Percentiles rank a stretch among this genome's conserved stretches.
These are phyloP conservation scores for Vitis hybrid DNA, from an alignment of 177 flowering plant genomes.

Conservation along the genomic window DNA sequence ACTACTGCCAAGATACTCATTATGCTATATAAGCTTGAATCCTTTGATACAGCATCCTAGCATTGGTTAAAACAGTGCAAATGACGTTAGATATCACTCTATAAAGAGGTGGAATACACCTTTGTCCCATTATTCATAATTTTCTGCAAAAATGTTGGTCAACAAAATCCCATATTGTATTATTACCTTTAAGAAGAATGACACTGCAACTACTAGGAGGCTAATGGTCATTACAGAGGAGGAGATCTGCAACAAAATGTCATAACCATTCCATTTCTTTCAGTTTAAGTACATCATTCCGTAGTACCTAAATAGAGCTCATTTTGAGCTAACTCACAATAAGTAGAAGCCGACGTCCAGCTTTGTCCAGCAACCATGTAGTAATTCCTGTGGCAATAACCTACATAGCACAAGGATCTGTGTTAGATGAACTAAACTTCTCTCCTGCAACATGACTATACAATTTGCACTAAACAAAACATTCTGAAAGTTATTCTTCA, in stretches of 20 bases:
- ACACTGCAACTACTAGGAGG: constrained; percentile 70
- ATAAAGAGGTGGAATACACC: neutral
- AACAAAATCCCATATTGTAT: neutral
- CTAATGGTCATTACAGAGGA: constrained; percentile 77
- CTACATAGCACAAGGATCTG: constrained; percentile 29
- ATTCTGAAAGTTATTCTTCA: constrained; percentile 1
- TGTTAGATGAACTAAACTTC: neutral
- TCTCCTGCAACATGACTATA: neutral
- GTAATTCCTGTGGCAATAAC: constrained; percentile 76
- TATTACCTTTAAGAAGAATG: constrained; percentile 75
- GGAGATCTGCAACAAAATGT: constrained; percentile 55
- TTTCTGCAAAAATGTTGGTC: too few species aligned
- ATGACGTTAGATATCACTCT: neutral
- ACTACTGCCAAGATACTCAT: constrained; percentile 63
- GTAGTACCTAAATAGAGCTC: neutral
- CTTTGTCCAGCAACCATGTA: constrained; percentile 83
- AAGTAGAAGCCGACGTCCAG: constrained; percentile 87
- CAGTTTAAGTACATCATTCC: too few species aligned
- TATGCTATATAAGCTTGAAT: constrained; percentile 46
- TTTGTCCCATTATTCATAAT: too few species aligned
- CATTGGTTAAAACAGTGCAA: neutral
- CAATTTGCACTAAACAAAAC: neutral
- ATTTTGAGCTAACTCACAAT: constrained; percentile 52
- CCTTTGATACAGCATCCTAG: constrained; percentile 49
- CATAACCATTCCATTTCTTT: neutral